Base-by-base conservation (phyloP, 345 rosid genomes). In the Eucalyptus melliodora region DNA sequence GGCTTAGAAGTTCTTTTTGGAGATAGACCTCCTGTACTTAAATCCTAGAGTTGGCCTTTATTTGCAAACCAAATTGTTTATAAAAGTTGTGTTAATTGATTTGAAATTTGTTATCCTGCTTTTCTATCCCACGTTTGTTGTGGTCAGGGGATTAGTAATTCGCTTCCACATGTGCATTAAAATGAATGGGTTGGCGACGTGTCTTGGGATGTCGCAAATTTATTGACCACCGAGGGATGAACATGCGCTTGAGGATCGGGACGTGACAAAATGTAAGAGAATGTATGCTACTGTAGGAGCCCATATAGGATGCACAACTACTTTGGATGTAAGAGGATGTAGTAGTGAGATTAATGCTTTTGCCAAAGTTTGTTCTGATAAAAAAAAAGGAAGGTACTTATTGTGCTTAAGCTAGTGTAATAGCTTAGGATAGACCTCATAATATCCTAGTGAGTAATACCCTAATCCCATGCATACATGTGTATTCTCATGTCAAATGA, bases 141-240 rank as follows among this genome's bases (percentile, higher is more conserved):
- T 50, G 17, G 51, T 49, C 15, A 49, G 5, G 50, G 50, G 50
- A 49, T 49, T 49, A 49, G 50, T 49, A 49, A 49, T 49, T 4
- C 1, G 50, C 15, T 49, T 49, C 15, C 15, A 12, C 2, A 49
- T 49, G 14, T 49, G 50, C 14, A 12, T 49, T 49, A 49, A 49
- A 49, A 49, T 49, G 50, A 49, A 49, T 49, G 14, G 1, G 50
- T 50, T 0, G 7, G 17, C 1, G 0, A 50, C 1, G 3, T 1
- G 0, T 50, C 17, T 0, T 15, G 7, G 17, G 0, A 50, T 0
- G 51, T 50, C 17, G 3, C 51, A 50, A 50, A 50, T 50, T 50
- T 15, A 50, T 50, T 0, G 17, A 15, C 51, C 17, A 50, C 0
- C 0, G 3, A 50, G 7, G 1, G 51, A 50, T 50, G 1, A 0